A percentile compares a stretch with the other conserved stretches of the same genome.
phyloP scores from a whole-genome alignment of 2,329 filamentous ascomycete genomes.

The Geosmithia flava region DNA sequence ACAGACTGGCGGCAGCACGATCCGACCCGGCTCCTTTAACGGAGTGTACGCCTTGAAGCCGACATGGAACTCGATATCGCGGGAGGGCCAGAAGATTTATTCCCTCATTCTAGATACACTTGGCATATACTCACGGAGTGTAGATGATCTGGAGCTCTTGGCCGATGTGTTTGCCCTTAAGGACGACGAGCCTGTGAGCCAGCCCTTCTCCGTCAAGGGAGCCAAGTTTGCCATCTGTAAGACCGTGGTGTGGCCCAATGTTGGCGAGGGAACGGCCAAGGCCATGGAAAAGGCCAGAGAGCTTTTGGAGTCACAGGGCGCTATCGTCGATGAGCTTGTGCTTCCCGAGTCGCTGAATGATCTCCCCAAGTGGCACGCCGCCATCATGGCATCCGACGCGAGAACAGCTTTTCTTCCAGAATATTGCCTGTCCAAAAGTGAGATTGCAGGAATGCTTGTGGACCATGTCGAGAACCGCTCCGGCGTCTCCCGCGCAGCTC shows the following conservation, averaged over 20 bases:
- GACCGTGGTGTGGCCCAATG: slow-evolving; percentile 37
- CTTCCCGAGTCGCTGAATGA: slow-evolving; percentile 35
- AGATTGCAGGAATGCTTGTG: slow-evolving; percentile 30
- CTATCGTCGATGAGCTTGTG: slow-evolving; percentile 40
- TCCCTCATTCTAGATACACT: slow-evolving; percentile 35
- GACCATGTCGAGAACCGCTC: slow-evolving; percentile 31
- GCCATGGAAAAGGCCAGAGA: slow-evolving; percentile 27
- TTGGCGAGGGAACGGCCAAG: slow-evolving; percentile 26
- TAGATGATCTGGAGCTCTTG: slow-evolving; percentile 43
- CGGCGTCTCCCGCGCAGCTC: slow-evolving; percentile 28
- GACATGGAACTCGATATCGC: slow-evolving; percentile 44
- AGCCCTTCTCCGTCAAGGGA: neutral
- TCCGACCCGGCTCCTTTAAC: slow-evolving; percentile 49
- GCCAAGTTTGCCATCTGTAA: slow-evolving; percentile 41
- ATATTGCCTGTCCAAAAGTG: slow-evolving; percentile 31
- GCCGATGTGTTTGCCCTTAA: slow-evolving; percentile 35
- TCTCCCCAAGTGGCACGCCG: slow-evolving; percentile 36
- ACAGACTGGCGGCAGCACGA: slow-evolving; percentile 48
- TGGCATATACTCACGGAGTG: slow-evolving; percentile 40
- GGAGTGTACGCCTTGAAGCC: slow-evolving; percentile 32
- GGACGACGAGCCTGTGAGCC: slow-evolving; percentile 16
- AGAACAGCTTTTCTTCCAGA: slow-evolving; percentile 40
- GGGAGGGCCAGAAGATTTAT: slow-evolving; percentile 39
- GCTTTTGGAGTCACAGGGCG: slow-evolving; percentile 32
- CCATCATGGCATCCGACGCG: slow-evolving; percentile 38